Evolutionary conservation across 2,329 filamentous ascomycete species (phyloP).

Genomic region (Arthrobotrys musiformis): DNA sequence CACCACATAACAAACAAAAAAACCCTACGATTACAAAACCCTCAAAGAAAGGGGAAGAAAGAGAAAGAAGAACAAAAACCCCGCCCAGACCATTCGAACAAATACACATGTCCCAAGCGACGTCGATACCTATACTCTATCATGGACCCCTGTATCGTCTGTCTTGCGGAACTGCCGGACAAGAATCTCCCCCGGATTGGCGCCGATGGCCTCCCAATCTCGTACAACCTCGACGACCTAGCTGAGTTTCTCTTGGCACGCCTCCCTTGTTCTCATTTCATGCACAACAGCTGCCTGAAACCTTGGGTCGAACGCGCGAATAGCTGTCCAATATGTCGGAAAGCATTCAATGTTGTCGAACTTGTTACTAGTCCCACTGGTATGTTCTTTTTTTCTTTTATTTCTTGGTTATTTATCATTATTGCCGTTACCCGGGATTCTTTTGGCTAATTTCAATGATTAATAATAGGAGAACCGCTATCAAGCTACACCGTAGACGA

Average conservation of each 20-base stretch:
- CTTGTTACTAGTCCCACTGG: conserved; percentile 68
- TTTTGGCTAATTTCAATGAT: conserved; percentile 32
- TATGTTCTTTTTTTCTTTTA: conserved; percentile 8
- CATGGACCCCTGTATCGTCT: conserved; percentile 71
- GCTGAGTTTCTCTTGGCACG: conserved; percentile 60
- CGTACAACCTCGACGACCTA: conserved; percentile 62
- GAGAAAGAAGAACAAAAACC: no score
- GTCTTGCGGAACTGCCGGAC: conserved; percentile 75
- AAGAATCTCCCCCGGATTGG: conserved; percentile 59
- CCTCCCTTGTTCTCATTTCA: conserved; percentile 79
- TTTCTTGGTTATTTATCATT: neutral
- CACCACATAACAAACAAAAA: neutral
- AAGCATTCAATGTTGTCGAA: conserved; percentile 88
- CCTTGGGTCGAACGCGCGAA: conserved; percentile 97
- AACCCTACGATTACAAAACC: conserved; percentile 3
- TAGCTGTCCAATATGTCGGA: conserved; percentile 96
- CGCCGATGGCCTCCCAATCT: conserved; percentile 66
- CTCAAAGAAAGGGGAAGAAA: neutral
- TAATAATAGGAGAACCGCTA: conserved; percentile 60
- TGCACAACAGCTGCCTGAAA: conserved; percentile 91
- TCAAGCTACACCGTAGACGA: conserved; percentile 76
- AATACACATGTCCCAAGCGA: conserved; percentile 54
- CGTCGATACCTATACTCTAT: conserved; percentile 35
- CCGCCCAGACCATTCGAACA: conserved; percentile 2
- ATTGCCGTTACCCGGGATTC: neutral